Evolutionary conservation across 768 basidiomycete genomes (phyloP), one percentile per base, ranked within the genome.

Genomic region (Dacryopinax spathularia): DNA sequence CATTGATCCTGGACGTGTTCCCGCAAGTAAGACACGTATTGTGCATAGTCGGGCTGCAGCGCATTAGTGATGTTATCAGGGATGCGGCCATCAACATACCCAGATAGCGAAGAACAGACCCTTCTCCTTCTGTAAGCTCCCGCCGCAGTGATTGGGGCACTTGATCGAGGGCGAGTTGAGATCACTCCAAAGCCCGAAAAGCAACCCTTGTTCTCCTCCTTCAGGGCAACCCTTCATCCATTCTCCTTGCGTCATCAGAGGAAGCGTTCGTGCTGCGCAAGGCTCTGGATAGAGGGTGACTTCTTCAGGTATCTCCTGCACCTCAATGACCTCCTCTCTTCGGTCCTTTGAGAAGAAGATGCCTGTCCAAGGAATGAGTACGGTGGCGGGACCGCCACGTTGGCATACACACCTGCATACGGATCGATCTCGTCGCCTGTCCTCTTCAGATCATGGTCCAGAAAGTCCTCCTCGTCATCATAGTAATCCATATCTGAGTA

Each of bases 151-250:
- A 66, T 85, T 80, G 31, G 92, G 87, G 74, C 92, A 96, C 3
- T 74, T 72, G 69, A 86, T 85, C 63, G 76, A 71, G 1, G 83
- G 84, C 61, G 81, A 80, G 68, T 79, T 81, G 61, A 94, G 78
- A 67, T 87, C 81, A 56, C 84, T 81, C 73, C 92, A 94, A 33
- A 92, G 80, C 66, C 84, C 81, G 75, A 96, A 96, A 61, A 96
- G 77, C 75, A 88, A 88, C 64, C 83, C 84, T 71, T 96, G 92
- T 73, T 96, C 92, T 69, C 86, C 85, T 61, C 89, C 90, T 73
- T 95, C 92, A 0, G 93, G 92, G 74, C 93, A 96, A 20, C 93
- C 93, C 72, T 89, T 90, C 93, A 96, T 96, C 91, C 91, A 96
- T 71, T 93, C 86, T 29, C 89, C 90, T 73, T 90, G 88, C 22